A percentile compares a stretch with the other conserved stretches of the same genome.
phyloP scores from a whole-genome alignment of 805 yeast species.

The Cyberlindnera petersonii region DNA sequence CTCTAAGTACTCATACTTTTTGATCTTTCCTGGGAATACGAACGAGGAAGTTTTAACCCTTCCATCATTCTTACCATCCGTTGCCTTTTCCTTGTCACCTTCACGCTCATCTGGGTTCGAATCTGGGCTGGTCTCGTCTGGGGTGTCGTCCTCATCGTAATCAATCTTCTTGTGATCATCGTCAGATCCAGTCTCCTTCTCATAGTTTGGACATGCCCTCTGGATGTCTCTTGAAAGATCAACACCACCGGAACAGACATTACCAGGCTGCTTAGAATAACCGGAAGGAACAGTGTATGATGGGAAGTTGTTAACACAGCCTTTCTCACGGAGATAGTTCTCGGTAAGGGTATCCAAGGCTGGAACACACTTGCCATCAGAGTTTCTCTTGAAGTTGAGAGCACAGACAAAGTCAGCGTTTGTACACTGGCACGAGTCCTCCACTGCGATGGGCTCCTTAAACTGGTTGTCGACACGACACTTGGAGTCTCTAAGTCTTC shows the following conservation, averaged over 20 bases:
- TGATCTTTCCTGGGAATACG: slow-evolving; percentile 49
- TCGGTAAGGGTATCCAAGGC: slow-evolving; percentile 22
- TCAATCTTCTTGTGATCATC: slow-evolving; percentile 21
- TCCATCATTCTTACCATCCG: slow-evolving; percentile 35
- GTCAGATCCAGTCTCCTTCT: slow-evolving; percentile 13
- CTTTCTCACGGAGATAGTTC: slow-evolving; percentile 23
- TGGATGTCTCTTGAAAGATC: slow-evolving; percentile 15
- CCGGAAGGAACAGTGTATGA: slow-evolving; percentile 31
- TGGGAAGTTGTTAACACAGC: slow-evolving; percentile 29
- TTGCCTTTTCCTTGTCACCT: slow-evolving; percentile 32
- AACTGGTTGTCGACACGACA: slow-evolving; percentile 45
- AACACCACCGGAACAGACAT: slow-evolving; percentile 37
- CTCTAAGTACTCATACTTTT: slow-evolving; percentile 58
- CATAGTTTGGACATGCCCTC: slow-evolving; percentile 21
- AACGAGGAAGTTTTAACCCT: slow-evolving; percentile 33
- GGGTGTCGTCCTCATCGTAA: slow-evolving; percentile 27
- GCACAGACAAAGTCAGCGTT: slow-evolving; percentile 70
- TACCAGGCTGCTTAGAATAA: slow-evolving; percentile 41
- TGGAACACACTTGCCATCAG: slow-evolving; percentile 46
- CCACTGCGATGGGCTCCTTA: slow-evolving; percentile 36
- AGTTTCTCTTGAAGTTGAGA: slow-evolving; percentile 40
- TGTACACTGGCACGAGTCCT: slow-evolving; percentile 61
- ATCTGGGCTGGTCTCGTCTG: slow-evolving; percentile 29
- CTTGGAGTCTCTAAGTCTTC: slow-evolving; percentile 62
- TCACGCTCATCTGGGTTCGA: slow-evolving; percentile 31